A percentile compares a stretch with the other conserved stretches of the same genome.
These are phyloP conservation scores for Echinosophora koreensis DNA, from an alignment of 306 rosid genomes.

Conservation along the genomic window DNA sequence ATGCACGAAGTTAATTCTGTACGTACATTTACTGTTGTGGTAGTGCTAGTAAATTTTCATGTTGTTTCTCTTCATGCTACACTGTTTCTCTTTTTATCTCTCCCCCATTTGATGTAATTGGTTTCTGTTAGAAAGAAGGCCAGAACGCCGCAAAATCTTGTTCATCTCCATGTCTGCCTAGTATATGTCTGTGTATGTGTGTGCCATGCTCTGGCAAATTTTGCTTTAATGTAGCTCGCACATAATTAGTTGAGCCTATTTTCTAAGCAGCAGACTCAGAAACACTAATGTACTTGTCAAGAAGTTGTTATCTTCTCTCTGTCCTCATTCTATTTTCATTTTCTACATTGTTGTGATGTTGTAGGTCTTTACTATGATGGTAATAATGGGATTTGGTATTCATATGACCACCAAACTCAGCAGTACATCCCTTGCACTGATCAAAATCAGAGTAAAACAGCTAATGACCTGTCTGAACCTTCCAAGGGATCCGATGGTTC, in stretches of 20 bases:
- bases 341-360: conserved; percentile 40
- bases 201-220: conserved; percentile 6
- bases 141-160: conserved; percentile 16
- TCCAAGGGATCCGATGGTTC: conserved; percentile 74
- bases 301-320: neutral
- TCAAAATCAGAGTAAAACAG: conserved; percentile 67
- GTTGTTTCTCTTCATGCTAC: neutral
- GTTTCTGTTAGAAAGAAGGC: neutral
- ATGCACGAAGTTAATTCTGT: conserved; percentile 20
- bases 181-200: neutral
- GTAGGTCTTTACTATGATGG: conserved; percentile 96
- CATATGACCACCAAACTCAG: conserved; percentile 84
- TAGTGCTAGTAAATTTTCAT: neutral
- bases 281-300: neutral
- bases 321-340: conserved; percentile 23
- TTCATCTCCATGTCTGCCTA: neutral
- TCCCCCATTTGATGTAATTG: neutral
- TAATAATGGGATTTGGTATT: conserved; percentile 86
- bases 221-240: conserved; percentile 33
- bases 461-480: conserved; percentile 67
- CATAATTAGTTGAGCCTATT: conserved; percentile 29
- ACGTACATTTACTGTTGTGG: neutral
- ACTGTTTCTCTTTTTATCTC: neutral
- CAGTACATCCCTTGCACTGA: conserved; percentile 88
- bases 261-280: conserved; percentile 14